phyloP scores from a whole-genome alignment of 805 yeast species.

The Candida ovalis region DNA sequence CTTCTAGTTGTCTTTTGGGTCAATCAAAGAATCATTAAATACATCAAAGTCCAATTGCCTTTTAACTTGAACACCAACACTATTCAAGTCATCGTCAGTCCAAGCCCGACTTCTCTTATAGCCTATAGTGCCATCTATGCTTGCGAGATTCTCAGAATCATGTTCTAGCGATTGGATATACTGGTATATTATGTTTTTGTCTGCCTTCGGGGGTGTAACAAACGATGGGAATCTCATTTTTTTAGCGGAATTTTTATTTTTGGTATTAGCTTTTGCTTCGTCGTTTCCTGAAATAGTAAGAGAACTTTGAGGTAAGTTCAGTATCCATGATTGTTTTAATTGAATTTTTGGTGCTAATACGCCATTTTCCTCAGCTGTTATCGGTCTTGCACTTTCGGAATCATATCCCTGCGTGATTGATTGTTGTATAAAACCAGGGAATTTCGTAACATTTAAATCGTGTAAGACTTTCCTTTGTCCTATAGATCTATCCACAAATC shows the following conservation, averaged over 20 bases:
- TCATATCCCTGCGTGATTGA: not conserved
- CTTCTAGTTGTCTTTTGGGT: not conserved
- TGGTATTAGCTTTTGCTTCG: not conserved
- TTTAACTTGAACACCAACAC: slow-evolving; percentile 4
- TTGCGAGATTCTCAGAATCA: not conserved
- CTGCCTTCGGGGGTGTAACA: slow-evolving; percentile 21
- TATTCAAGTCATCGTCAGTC: slow-evolving; percentile 8
- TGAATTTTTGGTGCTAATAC: slow-evolving; percentile 18
- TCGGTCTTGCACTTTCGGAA: not conserved
- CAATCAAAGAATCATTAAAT: slow-evolving; percentile 8
- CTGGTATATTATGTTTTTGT: slow-evolving; percentile 12
- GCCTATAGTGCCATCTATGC: not conserved
- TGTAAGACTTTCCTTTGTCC: slow-evolving; percentile 5
- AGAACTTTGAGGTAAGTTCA: slow-evolving; percentile 4
- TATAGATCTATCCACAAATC: not conserved
- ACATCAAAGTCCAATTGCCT: slow-evolving; percentile 12
- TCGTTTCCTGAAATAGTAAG: not conserved
- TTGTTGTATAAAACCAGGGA: slow-evolving; percentile 18
- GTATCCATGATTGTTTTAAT: slow-evolving; percentile 17
- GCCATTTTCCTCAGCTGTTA: slow-evolving; percentile 6
- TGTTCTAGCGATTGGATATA: slow-evolving; percentile 13
- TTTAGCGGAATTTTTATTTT: not conserved
- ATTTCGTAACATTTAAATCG: slow-evolving; percentile 16
- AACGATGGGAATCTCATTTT: slow-evolving; percentile 15
- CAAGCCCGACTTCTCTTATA: not conserved